Conservation (phyloP, 805 yeast species). For the Torulaspora quercuum region DNA sequence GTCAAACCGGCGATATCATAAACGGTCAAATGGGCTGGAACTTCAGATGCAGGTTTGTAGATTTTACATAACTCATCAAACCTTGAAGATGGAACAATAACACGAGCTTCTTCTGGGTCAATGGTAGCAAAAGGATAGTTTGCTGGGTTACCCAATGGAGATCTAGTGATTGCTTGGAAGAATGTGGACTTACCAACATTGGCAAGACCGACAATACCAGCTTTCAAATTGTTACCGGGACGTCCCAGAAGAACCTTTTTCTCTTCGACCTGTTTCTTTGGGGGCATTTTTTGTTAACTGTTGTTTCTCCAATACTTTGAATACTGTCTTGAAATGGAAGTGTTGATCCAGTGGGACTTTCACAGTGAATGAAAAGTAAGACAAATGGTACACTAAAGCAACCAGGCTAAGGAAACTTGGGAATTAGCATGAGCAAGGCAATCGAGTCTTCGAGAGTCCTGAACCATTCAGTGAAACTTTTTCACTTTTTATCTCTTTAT, state of each 20-base stretch:
- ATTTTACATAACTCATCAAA: conserved; percentile 70
- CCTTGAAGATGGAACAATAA: conserved; percentile 86
- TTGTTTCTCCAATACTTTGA: too few relatives aligned
- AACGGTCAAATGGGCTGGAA: conserved; percentile 89
- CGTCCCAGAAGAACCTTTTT: conserved; percentile 77
- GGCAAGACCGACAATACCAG: conserved; percentile 95
- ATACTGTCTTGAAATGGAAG: too few relatives aligned
- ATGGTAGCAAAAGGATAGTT: conserved; percentile 97
- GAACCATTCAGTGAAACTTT: too few relatives aligned
- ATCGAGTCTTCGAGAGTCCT: too few relatives aligned
- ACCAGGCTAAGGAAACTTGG: too few relatives aligned
- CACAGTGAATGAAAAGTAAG: too few relatives aligned
- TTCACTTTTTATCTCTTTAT: too few relatives aligned
- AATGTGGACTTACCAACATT: conserved; percentile 94
- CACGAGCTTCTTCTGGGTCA: conserved; percentile 92
- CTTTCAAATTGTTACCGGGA: conserved; percentile 69
- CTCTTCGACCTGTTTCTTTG: conserved; percentile 44
- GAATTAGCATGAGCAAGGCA: too few relatives aligned
- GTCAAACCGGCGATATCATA: conserved; percentile 98
- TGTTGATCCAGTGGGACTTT: too few relatives aligned
- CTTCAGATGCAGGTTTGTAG: conserved; percentile 79
- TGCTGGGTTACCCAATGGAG: conserved; percentile 93
- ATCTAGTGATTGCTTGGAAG: conserved; percentile 93
- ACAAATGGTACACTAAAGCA: too few relatives aligned
- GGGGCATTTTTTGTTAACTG: conserved; percentile 36